Evolutionary conservation across 169 alveolate species (phyloP).

Genomic region (Babesia ovata): DNA sequence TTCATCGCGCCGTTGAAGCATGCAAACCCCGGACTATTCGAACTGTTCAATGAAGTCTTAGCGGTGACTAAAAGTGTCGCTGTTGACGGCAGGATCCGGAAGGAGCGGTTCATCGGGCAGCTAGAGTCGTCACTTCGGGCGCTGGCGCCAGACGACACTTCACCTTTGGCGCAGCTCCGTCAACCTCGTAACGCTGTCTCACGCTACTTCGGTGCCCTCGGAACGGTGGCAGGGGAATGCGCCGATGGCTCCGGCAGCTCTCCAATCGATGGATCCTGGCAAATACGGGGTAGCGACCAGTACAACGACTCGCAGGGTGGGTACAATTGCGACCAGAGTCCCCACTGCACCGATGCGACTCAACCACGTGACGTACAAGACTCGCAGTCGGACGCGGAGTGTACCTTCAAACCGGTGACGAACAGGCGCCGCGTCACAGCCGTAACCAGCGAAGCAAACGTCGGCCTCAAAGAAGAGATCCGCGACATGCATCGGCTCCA

Average conservation of each 20-base stretch:
- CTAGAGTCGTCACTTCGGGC: neutral
- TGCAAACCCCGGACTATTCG: conserved; percentile 17
- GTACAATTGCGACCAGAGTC: no score
- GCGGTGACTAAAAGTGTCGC: neutral
- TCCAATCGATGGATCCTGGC: neutral
- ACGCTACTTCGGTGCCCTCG: conserved; percentile 13
- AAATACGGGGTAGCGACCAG: neutral
- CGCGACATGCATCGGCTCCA: conserved; percentile 14
- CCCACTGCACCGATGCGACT: no score
- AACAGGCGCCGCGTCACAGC: neutral
- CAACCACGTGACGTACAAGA: neutral
- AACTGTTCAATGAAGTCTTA: conserved; percentile 26
- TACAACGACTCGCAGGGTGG: no score
- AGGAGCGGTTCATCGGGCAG: conserved; percentile 29
- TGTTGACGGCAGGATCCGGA: conserved; percentile 25
- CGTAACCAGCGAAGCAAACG: neutral
- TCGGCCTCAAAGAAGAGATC: conserved; percentile 7
- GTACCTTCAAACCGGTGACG: conserved; percentile 27
- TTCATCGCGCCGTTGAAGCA: conserved; percentile 1
- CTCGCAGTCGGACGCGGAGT: neutral
- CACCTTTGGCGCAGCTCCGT: conserved; percentile 13
- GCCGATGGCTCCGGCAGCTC: neutral
- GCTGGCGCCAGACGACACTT: conserved; percentile 16
- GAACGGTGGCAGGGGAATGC: neutral
- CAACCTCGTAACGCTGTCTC: conserved; percentile 15